Evolutionary conservation across 2,329 filamentous ascomycete species (phyloP).

Genomic region (Aspergillus aculeatinus): DNA sequence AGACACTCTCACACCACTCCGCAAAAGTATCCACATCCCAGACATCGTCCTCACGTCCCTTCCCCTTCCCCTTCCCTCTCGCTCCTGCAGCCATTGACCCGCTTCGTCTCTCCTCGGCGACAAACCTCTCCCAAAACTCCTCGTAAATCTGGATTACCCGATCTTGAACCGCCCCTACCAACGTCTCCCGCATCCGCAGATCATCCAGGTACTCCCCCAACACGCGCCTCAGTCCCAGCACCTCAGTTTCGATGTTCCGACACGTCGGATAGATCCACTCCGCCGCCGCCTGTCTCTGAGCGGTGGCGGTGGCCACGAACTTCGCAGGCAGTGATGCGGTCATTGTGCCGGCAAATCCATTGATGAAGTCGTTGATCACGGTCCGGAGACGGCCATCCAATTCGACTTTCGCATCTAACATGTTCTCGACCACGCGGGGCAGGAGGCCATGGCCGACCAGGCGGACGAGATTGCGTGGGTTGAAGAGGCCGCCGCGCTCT

Average conservation of each 20-base stretch:
- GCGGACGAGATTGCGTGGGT: slow-evolving; percentile 61
- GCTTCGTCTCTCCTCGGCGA: slow-evolving; percentile 41
- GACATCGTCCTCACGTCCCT: slow-evolving; percentile 60
- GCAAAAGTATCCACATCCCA: slow-evolving; percentile 66
- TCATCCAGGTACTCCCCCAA: slow-evolving; percentile 65
- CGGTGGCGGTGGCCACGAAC: slow-evolving; percentile 39
- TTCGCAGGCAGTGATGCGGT: slow-evolving; percentile 48
- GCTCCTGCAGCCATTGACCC: slow-evolving; percentile 23
- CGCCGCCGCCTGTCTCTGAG: slow-evolving; percentile 29
- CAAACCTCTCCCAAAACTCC: slow-evolving; percentile 59
- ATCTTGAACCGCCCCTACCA: slow-evolving; percentile 65
- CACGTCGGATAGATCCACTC: slow-evolving; percentile 51
- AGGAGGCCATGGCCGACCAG: slow-evolving; percentile 59
- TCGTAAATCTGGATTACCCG: slow-evolving; percentile 63
- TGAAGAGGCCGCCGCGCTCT: slow-evolving; percentile 62
- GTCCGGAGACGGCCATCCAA: slow-evolving; percentile 62
- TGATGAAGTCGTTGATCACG: slow-evolving; percentile 67
- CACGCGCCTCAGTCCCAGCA: slow-evolving; percentile 55
- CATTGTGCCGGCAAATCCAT: slow-evolving; percentile 57
- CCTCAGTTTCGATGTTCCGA: slow-evolving; percentile 58
- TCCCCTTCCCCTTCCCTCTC: slow-evolving; percentile 51
- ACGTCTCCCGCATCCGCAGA: slow-evolving; percentile 62
- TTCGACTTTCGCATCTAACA: slow-evolving; percentile 69
- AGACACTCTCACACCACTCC: slow-evolving; percentile 61
- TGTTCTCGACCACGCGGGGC: slow-evolving; percentile 67